These are phyloP conservation scores for Cercophora sp. DNA, from an alignment of 495 filamentous ascomycete genomes.

Conservation along the genomic window DNA sequence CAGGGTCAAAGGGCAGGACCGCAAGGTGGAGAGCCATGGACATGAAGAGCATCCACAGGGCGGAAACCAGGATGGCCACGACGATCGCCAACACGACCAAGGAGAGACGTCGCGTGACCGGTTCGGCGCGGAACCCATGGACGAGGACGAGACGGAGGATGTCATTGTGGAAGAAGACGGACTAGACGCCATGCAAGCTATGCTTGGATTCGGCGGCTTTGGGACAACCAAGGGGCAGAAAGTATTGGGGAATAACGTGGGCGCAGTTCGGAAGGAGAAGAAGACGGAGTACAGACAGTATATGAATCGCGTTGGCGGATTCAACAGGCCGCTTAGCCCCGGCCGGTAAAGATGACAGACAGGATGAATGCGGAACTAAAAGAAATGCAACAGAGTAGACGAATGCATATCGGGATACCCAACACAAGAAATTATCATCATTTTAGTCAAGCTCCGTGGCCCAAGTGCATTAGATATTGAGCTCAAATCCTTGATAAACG, in stretches of 20 bases:
- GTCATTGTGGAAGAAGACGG: conserved; percentile 59
- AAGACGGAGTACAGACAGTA: conserved; percentile 95
- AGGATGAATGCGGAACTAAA: too few relatives aligned
- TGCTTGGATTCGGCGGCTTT: conserved; percentile 88
- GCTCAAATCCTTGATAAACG: too few relatives aligned
- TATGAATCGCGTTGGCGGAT: conserved; percentile 96
- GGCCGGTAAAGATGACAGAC: too few relatives aligned
- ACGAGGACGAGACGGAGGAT: conserved; percentile 45
- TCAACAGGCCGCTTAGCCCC: conserved; percentile 81
- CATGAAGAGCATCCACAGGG: conserved; percentile 12
- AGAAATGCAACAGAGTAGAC: background rate
- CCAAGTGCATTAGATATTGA: too few relatives aligned
- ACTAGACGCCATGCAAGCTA: conserved; percentile 68
- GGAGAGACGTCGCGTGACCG: conserved; percentile 12
- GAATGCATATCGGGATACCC: background rate
- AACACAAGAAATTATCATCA: background rate
- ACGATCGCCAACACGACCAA: conserved; percentile 15
- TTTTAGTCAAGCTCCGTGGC: too few relatives aligned
- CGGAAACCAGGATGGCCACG: conserved; percentile 15
- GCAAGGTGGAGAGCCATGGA: conserved; percentile 38
- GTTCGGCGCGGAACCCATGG: conserved; percentile 40
- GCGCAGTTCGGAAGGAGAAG: conserved; percentile 86
- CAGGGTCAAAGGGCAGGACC: conserved; percentile 36
- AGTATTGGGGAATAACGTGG: conserved; percentile 83
- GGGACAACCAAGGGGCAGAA: conserved; percentile 87